Percentiles rank a stretch among this genome's conserved stretches.
Evolutionary conservation across 805 yeast genomes (phyloP).

Genomic region (Cyberlindnera veronae): DNA sequence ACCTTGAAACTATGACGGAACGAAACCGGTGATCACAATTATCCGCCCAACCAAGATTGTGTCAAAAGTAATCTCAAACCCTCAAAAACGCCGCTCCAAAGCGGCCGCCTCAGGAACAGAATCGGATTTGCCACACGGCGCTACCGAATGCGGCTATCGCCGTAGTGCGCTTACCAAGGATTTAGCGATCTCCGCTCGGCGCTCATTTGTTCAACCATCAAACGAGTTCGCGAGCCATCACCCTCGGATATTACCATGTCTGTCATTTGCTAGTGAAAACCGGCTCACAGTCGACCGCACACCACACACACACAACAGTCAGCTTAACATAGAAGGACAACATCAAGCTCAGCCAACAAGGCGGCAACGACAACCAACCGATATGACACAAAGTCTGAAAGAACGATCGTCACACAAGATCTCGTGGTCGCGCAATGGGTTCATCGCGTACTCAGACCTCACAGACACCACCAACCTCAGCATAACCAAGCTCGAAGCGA

Average conservation of each 20-base stretch:
- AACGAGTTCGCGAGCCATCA: neutral
- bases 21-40: no score
- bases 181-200: neutral
- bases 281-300: no score
- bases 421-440: conserved; percentile 79
- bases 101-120: no score
- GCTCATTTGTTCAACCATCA: neutral
- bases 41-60: no score
- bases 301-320: no score
- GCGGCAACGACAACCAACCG: neutral
- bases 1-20: no score
- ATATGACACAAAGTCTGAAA: neutral
- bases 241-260: neutral
- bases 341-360: no score
- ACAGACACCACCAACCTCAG: conserved; percentile 32
- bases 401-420: conserved; percentile 10
- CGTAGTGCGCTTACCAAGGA: neutral
- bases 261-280: no score
- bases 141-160: neutral
- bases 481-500: conserved; percentile 44
- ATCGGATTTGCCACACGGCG: neutral
- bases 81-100: no score
- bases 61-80: no score
- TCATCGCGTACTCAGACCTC: conserved; percentile 65
- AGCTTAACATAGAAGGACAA: no score